Evolutionary conservation across 1,139 yeast genomes (phyloP).

Genomic region (Protomyces lactucae-debilis): DNA sequence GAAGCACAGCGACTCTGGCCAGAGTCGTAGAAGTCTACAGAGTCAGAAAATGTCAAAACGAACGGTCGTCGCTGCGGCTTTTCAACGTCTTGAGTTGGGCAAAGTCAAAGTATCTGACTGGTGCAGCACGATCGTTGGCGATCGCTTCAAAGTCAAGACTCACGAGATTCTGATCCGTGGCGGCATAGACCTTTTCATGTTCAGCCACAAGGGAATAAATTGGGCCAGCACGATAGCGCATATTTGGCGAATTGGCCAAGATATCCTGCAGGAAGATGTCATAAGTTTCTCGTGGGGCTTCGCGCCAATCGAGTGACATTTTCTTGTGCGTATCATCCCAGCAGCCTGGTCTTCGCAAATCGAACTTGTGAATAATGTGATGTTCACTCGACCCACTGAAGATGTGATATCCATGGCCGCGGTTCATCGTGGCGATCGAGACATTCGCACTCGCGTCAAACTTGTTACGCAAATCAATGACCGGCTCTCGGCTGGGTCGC

Average conservation of each 20-base stretch:
- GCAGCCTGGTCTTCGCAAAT: neutral
- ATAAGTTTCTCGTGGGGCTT: slow-evolving; percentile 2
- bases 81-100: no score
- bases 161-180: slow-evolving; percentile 6
- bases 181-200: slow-evolving; percentile 15
- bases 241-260: neutral
- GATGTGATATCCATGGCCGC: neutral
- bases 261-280: neutral
- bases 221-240: slow-evolving; percentile 3
- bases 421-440: neutral
- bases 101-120: neutral
- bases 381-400: neutral
- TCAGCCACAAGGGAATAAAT: slow-evolving; percentile 17
- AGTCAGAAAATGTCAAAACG: no score
- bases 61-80: no score
- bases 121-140: neutral
- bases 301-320: neutral
- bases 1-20: no score
- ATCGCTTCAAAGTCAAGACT: slow-evolving; percentile 6
- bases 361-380: neutral
- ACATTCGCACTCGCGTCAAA: neutral
- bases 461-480: neutral
- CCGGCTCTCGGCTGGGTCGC: neutral
- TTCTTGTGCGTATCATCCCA: no score
- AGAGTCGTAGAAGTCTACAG: no score